A percentile compares a stretch with the other conserved stretches of the same genome.
Conservation (phyloP, 345 rosid species). For the Tarenaya hassleriana region DNA sequence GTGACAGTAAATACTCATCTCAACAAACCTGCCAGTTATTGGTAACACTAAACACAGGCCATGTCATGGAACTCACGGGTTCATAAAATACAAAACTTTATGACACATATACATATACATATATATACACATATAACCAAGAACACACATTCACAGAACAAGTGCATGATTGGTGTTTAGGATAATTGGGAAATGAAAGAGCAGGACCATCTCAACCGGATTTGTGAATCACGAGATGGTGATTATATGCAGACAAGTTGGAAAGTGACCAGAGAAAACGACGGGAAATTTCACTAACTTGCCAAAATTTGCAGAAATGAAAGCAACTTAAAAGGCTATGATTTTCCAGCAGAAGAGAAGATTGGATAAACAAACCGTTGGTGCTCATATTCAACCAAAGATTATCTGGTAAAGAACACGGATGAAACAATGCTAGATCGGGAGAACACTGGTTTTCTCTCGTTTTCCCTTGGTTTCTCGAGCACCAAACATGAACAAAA, state of each 20-base stretch:
- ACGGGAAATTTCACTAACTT: slow-evolving; percentile 17
- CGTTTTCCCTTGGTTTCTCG: no score
- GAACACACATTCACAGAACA: slow-evolving; percentile 7
- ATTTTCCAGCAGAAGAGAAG: slow-evolving; percentile 19
- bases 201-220: slow-evolving; percentile 26
- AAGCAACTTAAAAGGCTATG: no score
- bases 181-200: slow-evolving; percentile 19
- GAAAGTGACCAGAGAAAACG: slow-evolving; percentile 25
- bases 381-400: no score
- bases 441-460: no score
- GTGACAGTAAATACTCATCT: background rate
- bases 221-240: slow-evolving; percentile 22
- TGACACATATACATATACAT: no score
- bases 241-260: slow-evolving; percentile 23
- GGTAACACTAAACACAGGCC: no score
- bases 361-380: no score
- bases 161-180: slow-evolving; percentile 13
- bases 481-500: no score
- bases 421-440: no score
- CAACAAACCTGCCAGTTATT: background rate
- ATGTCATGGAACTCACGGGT: slow-evolving; percentile 18
- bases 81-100: slow-evolving; percentile 8
- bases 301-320: slow-evolving; percentile 9
- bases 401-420: no score
- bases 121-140: no score